Conservation (phyloP, 2,329 filamentous ascomycete species). For the Curvularia spicifera region DNA sequence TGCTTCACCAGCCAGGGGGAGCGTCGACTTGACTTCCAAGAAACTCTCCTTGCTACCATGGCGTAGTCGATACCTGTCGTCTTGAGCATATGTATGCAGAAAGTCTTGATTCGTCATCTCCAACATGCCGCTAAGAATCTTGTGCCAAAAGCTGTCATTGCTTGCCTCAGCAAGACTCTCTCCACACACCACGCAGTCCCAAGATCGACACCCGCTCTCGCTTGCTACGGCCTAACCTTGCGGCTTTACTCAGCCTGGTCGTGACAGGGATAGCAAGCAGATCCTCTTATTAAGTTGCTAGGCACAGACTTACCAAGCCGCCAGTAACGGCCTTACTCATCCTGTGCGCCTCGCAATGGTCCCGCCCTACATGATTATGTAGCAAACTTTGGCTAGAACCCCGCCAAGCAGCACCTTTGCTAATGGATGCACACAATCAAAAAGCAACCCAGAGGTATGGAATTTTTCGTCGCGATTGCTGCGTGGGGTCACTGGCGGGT, state of each 20-base stretch:
- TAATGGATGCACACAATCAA: not conserved
- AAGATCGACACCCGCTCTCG: conserved; percentile 7
- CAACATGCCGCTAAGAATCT: not conserved
- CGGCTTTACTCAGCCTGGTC: conserved; percentile 13
- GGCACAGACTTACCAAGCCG: conserved; percentile 7
- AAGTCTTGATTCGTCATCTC: not conserved
- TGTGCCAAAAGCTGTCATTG: not conserved
- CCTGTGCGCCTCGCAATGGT: not conserved
- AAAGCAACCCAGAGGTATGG: not conserved
- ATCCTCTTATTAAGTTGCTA: conserved; percentile 1
- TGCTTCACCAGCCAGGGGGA: conserved; percentile 5
- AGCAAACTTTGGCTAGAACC: not conserved
- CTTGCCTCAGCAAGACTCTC: conserved; percentile 5
- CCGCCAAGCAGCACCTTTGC: not conserved
- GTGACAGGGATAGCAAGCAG: conserved; percentile 12
- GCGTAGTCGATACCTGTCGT: not conserved
- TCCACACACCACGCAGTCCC: conserved; percentile 1
- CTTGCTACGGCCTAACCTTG: conserved; percentile 11
- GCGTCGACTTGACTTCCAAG: not conserved
- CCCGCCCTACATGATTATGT: not conserved
- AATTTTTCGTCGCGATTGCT: not conserved
- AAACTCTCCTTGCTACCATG: not conserved
- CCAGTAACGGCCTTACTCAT: conserved; percentile 14
- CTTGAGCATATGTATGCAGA: not conserved
- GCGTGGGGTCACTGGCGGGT: not conserved